Evolutionary conservation across 805 yeast species (phyloP), one percentile per base, ranked within the genome.

Genomic region (Spathaspora arborariae): DNA sequence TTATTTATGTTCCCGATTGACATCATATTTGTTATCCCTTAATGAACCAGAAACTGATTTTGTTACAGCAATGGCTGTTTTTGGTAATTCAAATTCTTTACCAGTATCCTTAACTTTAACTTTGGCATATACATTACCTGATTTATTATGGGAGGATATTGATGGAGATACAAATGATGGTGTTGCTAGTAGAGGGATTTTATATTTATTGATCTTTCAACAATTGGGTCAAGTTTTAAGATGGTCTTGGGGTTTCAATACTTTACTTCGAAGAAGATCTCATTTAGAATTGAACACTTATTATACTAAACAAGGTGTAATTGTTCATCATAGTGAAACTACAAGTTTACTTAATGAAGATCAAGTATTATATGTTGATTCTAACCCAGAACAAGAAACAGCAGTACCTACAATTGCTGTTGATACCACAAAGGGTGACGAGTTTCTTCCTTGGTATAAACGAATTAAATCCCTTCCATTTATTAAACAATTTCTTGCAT

Each of bases 41-140:
- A 86, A 86, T 56, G 79, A 71, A 42, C 80, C 87, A 11, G 97
- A 94, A 66, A 61, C 88, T 3, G 91, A 92, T 67, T 92, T 88
- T 58, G 97, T 94, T 42, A 85, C 95, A 19, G 98, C 97, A 2
- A 94, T 94, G 95, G 89, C 94, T 2, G 96, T 91, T 5, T 92
- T 92, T 67, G 98, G 97, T 45, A 94, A 92, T 67, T 88, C 96
- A 39, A 92, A 92, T 71, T 87, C 96, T 9, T 76, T 92, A 46
- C 98, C 99, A 0, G 98, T 92, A 1, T 89, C 97, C 0, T 75
- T 94, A 53, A 86, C 94, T 1, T 70, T 94, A 47, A 84, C 96
- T 1, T 70, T 86, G 52, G 82, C 91, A 1, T 84, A 83, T 59
- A 82, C 92, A 0, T 69, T 86, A 49, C 95, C 94, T 2, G 80